Evolutionary conservation across 768 basidiomycete genomes (phyloP).

Genomic region (Pleurotus djamor): DNA sequence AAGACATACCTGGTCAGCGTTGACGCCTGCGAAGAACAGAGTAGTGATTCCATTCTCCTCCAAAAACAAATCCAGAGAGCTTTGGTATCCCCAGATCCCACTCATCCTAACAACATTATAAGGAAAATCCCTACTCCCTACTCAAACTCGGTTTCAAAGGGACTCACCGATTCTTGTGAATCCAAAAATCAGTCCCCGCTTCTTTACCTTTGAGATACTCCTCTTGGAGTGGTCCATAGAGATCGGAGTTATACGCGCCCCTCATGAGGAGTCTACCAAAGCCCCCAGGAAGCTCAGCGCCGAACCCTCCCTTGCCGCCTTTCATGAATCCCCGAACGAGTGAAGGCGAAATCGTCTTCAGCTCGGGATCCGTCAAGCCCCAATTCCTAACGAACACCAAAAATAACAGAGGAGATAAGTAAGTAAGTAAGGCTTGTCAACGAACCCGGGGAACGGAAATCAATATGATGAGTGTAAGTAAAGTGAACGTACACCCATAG

Average conservation of each 20-base stretch:
- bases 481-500: constrained; percentile 57
- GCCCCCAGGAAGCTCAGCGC: constrained; percentile 46
- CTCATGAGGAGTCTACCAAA: constrained; percentile 63
- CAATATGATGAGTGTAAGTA: background rate
- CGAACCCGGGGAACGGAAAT: background rate
- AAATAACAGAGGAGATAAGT: background rate
- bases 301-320: constrained; percentile 47
- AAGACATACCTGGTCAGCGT: constrained; percentile 56
- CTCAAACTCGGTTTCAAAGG: background rate
- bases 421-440: background rate
- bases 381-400: constrained; percentile 49
- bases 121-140: background rate
- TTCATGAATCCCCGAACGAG: constrained; percentile 54
- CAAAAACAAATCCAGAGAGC: constrained; percentile 60
- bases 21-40: constrained; percentile 63
- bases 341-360: constrained; percentile 59
- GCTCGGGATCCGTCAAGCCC: constrained; percentile 66
- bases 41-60: constrained; percentile 62
- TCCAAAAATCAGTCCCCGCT: constrained; percentile 65
- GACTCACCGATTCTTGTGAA: constrained; percentile 64
- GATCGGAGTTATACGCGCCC: constrained; percentile 51
- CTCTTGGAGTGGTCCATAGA: constrained; percentile 62
- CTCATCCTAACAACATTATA: constrained; percentile 46
- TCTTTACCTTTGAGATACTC: constrained; percentile 50
- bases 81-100: constrained; percentile 63